phyloP scores from a whole-genome alignment of 129 eudicot genomes.

The Flaveria sonorensis region DNA sequence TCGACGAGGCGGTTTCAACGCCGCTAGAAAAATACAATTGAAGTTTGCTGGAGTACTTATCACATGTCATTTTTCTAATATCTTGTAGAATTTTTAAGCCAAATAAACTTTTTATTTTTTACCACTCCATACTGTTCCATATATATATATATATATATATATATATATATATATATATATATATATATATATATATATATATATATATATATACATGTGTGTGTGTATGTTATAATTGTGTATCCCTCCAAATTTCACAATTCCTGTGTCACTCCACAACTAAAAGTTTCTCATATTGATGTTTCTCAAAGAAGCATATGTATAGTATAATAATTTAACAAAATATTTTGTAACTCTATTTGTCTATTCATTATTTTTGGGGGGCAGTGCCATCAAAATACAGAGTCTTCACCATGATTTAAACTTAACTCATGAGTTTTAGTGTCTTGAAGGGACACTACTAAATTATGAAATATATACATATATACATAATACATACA shows the following conservation, averaged over 20 bases:
- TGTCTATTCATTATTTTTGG: not conserved
- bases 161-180: too few relatives aligned
- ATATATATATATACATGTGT: too few relatives aligned
- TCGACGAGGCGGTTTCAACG: too few relatives aligned
- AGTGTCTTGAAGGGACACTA: conserved; percentile 8
- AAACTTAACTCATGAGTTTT: conserved; percentile 1
- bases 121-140: too few relatives aligned
- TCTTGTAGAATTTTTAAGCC: too few relatives aligned
- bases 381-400: conserved; percentile 17
- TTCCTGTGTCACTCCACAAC: not conserved
- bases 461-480: not conserved
- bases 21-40: too few relatives aligned
- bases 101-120: too few relatives aligned
- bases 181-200: too few relatives aligned
- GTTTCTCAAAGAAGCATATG: not conserved
- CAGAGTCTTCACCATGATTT: not conserved
- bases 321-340: not conserved
- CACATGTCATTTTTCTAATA: too few relatives aligned
- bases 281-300: not conserved
- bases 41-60: too few relatives aligned
- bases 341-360: not conserved
- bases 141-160: too few relatives aligned
- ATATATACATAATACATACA: too few relatives aligned
- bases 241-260: not conserved
- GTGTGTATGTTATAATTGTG: not conserved